These are phyloP conservation scores for Escallonia herrerae DNA, from an alignment of 129 eudicot species.

Conservation along the genomic window DNA sequence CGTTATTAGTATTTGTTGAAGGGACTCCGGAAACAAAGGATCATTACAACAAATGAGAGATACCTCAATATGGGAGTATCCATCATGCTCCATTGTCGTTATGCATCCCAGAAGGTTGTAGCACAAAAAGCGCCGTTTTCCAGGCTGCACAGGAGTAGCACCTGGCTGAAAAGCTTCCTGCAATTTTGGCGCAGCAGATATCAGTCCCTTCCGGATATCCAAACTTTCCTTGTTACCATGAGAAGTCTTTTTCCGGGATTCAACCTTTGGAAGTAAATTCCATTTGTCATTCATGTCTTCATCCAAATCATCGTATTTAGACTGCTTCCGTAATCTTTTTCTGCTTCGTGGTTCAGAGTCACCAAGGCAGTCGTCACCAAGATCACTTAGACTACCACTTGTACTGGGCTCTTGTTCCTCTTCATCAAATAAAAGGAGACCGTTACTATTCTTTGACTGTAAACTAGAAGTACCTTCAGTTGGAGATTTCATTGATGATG, in stretches of 20 bases:
- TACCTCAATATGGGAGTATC: slow-evolving; percentile 96
- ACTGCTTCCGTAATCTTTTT: slow-evolving; percentile 64
- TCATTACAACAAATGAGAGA: not conserved
- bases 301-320: slow-evolving; percentile 43
- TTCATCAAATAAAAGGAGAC: slow-evolving; percentile 70
- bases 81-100: slow-evolving; percentile 90
- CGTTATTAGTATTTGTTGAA: too few relatives aligned
- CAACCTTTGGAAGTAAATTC: slow-evolving; percentile 35
- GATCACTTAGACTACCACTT: slow-evolving; percentile 83
- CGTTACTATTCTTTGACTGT: slow-evolving; percentile 41
- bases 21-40: too few relatives aligned
- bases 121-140: slow-evolving; percentile 81
- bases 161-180: slow-evolving; percentile 98
- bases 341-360: slow-evolving; percentile 53
- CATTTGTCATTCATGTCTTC: slow-evolving; percentile 40
- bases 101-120: slow-evolving; percentile 97
- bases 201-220: slow-evolving; percentile 27
- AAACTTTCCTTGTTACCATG: slow-evolving; percentile 30
- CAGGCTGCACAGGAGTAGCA: slow-evolving; percentile 78
- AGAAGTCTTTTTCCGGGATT: slow-evolving; percentile 48
- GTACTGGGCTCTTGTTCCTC: slow-evolving; percentile 70
- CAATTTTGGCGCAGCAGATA: slow-evolving; percentile 34
- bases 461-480: slow-evolving; percentile 69
- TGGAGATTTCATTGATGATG: slow-evolving; percentile 85
- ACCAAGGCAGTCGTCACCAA: slow-evolving; percentile 56